phyloP scores from a whole-genome alignment of 805 yeast species.

The Phaffomyces thermotolerans region DNA sequence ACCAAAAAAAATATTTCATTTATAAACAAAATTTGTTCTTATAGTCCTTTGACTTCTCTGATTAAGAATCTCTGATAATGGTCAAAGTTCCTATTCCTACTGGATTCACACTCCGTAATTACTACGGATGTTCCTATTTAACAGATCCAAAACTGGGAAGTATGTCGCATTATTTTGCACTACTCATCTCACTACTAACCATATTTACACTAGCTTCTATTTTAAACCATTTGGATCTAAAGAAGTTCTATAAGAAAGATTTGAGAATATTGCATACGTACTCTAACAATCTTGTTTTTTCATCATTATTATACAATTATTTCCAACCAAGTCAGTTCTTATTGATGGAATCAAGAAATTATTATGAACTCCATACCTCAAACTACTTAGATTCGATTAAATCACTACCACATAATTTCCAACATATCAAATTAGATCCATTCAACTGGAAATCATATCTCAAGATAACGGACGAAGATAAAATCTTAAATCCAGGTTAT shows the following conservation, averaged over 20 bases:
- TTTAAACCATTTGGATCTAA: slow-evolving; percentile 40
- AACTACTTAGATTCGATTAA: slow-evolving; percentile 2
- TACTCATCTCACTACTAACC: neutral
- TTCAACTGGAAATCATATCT: slow-evolving; percentile 60
- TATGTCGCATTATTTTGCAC: neutral
- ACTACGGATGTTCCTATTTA: too few species aligned
- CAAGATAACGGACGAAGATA: slow-evolving; percentile 36
- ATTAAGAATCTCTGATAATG: too few species aligned
- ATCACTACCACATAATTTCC: slow-evolving; percentile 23
- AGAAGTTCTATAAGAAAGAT: slow-evolving; percentile 27
- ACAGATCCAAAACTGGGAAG: too few species aligned
- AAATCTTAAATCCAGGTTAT: slow-evolving; percentile 32
- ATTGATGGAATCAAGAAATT: slow-evolving; percentile 46
- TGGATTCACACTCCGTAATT: too few species aligned
- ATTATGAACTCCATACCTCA: slow-evolving; percentile 19
- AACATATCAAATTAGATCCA: slow-evolving; percentile 41
- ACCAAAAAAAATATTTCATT: too few species aligned
- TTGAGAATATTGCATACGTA: slow-evolving; percentile 53
- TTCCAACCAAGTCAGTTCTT: slow-evolving; percentile 59
- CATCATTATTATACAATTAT: slow-evolving; percentile 52
- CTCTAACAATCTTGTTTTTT: slow-evolving; percentile 52
- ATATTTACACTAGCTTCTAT: slow-evolving; percentile 19
- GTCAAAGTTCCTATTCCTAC: too few species aligned
- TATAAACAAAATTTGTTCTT: too few species aligned
- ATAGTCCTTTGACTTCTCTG: too few species aligned